Evolutionary conservation across 2,329 filamentous ascomycete genomes (phyloP).

Genomic region (Lecanicillium sp.): DNA sequence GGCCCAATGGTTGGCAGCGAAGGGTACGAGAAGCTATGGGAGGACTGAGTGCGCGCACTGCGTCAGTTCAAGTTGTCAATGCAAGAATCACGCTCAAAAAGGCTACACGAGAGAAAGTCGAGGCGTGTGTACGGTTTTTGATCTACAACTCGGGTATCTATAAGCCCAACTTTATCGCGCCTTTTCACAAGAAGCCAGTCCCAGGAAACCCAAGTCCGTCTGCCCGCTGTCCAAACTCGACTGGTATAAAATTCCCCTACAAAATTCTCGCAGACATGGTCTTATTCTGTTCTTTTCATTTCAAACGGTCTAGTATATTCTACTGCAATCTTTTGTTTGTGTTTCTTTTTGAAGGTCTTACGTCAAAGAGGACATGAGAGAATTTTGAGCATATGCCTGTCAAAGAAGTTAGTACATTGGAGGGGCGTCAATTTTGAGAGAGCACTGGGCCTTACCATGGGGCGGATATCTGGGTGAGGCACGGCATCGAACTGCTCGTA

Average conservation of each 20-base stretch:
- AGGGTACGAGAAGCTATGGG: conserved; percentile 37
- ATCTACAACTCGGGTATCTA: conserved; percentile 6
- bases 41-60: conserved; percentile 7
- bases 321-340: conserved; percentile 4
- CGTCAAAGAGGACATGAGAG: conserved; percentile 71
- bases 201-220: neutral
- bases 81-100: too few relatives aligned
- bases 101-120: too few relatives aligned
- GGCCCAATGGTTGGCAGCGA: conserved; percentile 46
- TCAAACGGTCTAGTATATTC: neutral
- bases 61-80: too few relatives aligned
- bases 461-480: conserved; percentile 88
- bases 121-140: neutral
- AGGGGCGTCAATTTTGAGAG: neutral
- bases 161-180: neutral
- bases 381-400: conserved; percentile 77
- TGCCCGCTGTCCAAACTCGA: too few relatives aligned
- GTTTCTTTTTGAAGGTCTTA: conserved; percentile 24
- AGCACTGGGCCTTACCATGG: conserved; percentile 64
- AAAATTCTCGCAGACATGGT: too few relatives aligned
- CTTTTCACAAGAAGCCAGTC: neutral
- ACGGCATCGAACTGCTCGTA: conserved; percentile 96
- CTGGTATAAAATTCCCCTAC: too few relatives aligned
- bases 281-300: neutral
- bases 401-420: conserved; percentile 16